Evolutionary conservation across 768 basidiomycete species (phyloP).

Genomic region (Amanita pallidorosea): DNA sequence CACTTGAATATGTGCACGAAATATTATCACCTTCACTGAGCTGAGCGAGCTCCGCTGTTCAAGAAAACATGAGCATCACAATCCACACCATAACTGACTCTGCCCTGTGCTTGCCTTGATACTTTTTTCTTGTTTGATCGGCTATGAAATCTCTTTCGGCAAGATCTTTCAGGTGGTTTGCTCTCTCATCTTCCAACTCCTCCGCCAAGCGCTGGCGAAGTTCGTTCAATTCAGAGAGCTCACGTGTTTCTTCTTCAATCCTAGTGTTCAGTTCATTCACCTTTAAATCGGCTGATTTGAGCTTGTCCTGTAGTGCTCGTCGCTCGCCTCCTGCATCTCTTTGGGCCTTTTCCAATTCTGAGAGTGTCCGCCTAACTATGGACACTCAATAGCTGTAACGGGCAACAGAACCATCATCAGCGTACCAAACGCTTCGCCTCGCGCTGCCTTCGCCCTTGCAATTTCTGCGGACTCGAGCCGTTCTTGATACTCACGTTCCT

Average conservation of each 20-base stretch:
- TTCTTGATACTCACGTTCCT: conserved; percentile 45
- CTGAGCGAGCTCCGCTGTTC: conserved; percentile 62
- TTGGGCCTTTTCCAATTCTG: conserved; percentile 51
- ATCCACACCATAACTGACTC: background rate
- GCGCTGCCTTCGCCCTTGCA: conserved; percentile 50
- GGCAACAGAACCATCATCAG: background rate
- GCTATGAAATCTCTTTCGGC: conserved; percentile 66
- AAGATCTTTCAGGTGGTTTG: conserved; percentile 73
- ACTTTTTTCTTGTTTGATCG: conserved; percentile 79
- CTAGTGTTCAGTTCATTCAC: conserved; percentile 46
- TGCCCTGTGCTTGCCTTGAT: conserved; percentile 45
- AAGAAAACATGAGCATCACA: background rate
- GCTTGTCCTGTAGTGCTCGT: conserved; percentile 36
- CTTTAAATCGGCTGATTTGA: conserved; percentile 40
- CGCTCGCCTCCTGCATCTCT: conserved; percentile 39
- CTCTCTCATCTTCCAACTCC: conserved; percentile 69
- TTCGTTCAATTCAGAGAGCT: conserved; percentile 52
- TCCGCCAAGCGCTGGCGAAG: conserved; percentile 61
- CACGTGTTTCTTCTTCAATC: conserved; percentile 58
- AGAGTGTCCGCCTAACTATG: conserved; percentile 48
- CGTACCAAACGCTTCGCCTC: conserved; percentile 54
- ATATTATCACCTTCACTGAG: conserved; percentile 56
- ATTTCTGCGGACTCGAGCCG: conserved; percentile 62
- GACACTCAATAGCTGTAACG: conserved; percentile 1
- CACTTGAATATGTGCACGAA: background rate